Conservation (phyloP, 106 monocot genomes). For the Chionographis japonica region DNA sequence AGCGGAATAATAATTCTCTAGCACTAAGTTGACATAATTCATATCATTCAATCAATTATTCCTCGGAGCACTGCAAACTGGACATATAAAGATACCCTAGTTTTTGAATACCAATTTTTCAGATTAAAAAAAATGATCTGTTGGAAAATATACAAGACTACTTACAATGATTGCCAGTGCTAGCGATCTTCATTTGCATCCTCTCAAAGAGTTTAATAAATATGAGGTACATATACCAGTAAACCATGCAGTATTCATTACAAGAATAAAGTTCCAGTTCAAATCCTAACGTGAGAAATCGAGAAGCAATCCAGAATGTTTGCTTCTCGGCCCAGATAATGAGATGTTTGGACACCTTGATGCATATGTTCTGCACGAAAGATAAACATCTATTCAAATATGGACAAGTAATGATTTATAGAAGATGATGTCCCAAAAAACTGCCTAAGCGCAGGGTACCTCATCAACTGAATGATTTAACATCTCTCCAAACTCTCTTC, state of each 20-base stretch:
- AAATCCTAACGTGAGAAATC: constrained; percentile 87
- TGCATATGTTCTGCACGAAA: constrained; percentile 43
- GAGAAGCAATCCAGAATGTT: constrained; percentile 92
- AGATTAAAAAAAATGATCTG: no score
- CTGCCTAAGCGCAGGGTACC: constrained; percentile 27
- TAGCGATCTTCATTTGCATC: constrained; percentile 46
- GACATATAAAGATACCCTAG: no score
- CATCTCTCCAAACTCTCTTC: constrained; percentile 52
- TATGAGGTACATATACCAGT: constrained; percentile 93
- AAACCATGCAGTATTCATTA: constrained; percentile 90
- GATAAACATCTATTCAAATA: constrained; percentile 1
- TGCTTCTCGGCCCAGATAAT: constrained; percentile 80
- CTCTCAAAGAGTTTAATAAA: constrained; percentile 70
- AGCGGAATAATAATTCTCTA: no score
- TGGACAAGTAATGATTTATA: neutral
- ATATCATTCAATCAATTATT: no score
- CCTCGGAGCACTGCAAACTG: no score
- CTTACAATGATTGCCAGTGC: constrained; percentile 33
- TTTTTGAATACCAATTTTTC: no score
- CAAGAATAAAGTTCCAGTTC: constrained; percentile 86
- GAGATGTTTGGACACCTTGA: constrained; percentile 61
- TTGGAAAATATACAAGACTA: neutral
- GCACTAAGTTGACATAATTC: no score
- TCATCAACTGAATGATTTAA: constrained; percentile 37
- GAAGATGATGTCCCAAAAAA: no score